Evolutionary conservation across 2,329 filamentous ascomycete species (phyloP).

Genomic region (Verticillium dahliae): DNA sequence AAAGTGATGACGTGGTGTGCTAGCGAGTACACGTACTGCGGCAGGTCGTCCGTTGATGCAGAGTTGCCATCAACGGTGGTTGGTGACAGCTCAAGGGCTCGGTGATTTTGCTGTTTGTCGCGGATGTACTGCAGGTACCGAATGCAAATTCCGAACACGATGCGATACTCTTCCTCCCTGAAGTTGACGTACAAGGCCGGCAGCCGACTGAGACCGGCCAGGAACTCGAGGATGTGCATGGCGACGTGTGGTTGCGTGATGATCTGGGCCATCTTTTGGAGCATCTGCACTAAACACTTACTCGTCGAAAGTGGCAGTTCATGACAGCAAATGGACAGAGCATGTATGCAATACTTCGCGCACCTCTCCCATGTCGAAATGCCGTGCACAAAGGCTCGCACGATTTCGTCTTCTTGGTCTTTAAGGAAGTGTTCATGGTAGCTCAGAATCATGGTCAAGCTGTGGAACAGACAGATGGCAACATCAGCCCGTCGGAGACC

Average conservation of each 20-base stretch:
- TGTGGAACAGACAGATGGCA: slow-evolving; percentile 81
- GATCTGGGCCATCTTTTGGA: slow-evolving; percentile 91
- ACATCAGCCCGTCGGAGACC: slow-evolving; percentile 83
- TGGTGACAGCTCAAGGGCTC: slow-evolving; percentile 17
- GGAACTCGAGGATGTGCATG: slow-evolving; percentile 91
- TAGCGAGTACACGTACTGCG: slow-evolving; percentile 88
- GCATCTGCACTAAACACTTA: slow-evolving; percentile 76
- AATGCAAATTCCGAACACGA: slow-evolving; percentile 92
- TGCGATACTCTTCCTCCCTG: slow-evolving; percentile 84
- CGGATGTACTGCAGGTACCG: slow-evolving; percentile 86
- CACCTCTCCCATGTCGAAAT: slow-evolving; percentile 80
- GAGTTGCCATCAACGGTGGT: slow-evolving; percentile 13
- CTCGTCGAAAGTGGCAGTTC: slow-evolving; percentile 84
- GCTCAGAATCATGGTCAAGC: slow-evolving; percentile 79
- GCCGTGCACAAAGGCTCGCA: slow-evolving; percentile 78
- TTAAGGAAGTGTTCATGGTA: slow-evolving; percentile 84
- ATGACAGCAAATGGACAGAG: slow-evolving; percentile 88
- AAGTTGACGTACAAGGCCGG: slow-evolving; percentile 84
- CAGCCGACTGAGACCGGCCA: slow-evolving; percentile 81
- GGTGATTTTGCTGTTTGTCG: slow-evolving; percentile 50
- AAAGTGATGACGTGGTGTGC: slow-evolving; percentile 95
- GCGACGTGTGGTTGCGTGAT: slow-evolving; percentile 90
- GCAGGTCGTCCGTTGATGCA: slow-evolving; percentile 60
- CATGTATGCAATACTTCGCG: slow-evolving; percentile 89
- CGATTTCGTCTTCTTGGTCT: slow-evolving; percentile 81